Conservation (phyloP, 495 filamentous ascomycete genomes). For the Ramalina intermedia region DNA sequence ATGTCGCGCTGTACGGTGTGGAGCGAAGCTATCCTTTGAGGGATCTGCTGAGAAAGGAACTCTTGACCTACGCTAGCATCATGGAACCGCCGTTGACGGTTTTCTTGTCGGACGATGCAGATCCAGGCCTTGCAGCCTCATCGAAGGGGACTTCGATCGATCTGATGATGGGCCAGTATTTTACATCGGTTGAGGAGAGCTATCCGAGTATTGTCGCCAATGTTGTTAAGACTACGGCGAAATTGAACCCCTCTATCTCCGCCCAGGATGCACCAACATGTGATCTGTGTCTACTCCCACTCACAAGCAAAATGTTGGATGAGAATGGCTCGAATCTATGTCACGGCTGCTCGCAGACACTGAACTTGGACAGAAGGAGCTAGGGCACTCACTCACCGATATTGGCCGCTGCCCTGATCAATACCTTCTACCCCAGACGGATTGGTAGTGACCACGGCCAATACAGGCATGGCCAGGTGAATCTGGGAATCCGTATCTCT, state of each 20-base stretch:
- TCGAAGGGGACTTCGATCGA: slow-evolving; percentile 78
- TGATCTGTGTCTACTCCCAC: too few species aligned
- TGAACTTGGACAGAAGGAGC: too few species aligned
- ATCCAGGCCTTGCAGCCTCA: slow-evolving; percentile 28
- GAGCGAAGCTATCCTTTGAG: slow-evolving; percentile 58
- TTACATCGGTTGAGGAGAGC: slow-evolving; percentile 69
- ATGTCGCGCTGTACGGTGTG: slow-evolving; percentile 43
- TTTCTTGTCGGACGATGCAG: slow-evolving; percentile 30
- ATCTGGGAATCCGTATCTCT: too few species aligned
- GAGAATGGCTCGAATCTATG: too few species aligned
- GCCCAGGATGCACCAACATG: too few species aligned
- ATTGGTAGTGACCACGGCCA: too few species aligned
- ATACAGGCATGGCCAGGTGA: too few species aligned
- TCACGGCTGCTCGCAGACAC: too few species aligned
- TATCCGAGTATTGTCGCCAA: slow-evolving; percentile 91
- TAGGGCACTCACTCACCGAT: too few species aligned
- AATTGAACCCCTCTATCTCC: slow-evolving; percentile 29
- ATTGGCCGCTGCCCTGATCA: too few species aligned
- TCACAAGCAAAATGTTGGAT: too few species aligned
- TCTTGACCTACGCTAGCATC: slow-evolving; percentile 45
- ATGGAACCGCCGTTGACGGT: slow-evolving; percentile 34
- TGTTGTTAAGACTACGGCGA: slow-evolving; percentile 45
- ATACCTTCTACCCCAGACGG: too few species aligned
- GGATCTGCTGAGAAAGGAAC: slow-evolving; percentile 69
- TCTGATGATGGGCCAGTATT: slow-evolving; percentile 76